A percentile compares a stretch with the other conserved stretches of the same genome.
Evolutionary conservation across 192 early-diverging fungal species (phyloP).

Genomic region (Ramicandelaber brevisporus): DNA sequence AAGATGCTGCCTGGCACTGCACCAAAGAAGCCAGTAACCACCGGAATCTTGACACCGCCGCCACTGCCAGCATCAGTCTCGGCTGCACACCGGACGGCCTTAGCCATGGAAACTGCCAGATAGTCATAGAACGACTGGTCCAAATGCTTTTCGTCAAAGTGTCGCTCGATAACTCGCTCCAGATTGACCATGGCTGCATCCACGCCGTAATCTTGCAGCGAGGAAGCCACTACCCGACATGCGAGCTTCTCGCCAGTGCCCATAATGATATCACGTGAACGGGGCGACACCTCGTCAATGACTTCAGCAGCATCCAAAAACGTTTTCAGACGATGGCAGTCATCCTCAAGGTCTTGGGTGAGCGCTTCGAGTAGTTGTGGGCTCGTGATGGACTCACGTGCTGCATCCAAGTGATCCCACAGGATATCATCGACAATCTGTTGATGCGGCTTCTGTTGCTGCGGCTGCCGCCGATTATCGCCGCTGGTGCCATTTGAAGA

Average conservation of each 20-base stretch:
- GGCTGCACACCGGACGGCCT: too few species aligned
- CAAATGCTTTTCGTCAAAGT: constrained; percentile 52
- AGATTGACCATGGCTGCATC: constrained; percentile 66
- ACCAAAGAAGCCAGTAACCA: constrained; percentile 96
- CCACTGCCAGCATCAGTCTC: too few species aligned
- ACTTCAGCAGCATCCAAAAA: constrained; percentile 88
- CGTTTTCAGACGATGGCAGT: constrained; percentile 47
- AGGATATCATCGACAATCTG: constrained; percentile 65
- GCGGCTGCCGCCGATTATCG: too few species aligned
- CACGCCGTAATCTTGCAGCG: constrained; percentile 54
- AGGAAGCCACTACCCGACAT: constrained; percentile 63
- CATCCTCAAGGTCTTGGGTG: constrained; percentile 36
- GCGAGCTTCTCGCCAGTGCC: constrained; percentile 85
- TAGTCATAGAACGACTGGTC: constrained; percentile 97
- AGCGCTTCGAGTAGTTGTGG: constrained; percentile 20
- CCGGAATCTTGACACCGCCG: constrained; percentile 46
- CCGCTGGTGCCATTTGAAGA: too few species aligned
- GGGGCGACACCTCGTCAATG: constrained; percentile 90
- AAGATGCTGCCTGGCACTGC: constrained; percentile 83
- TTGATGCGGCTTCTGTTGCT: constrained; percentile 24
- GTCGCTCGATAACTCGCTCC: constrained; percentile 54
- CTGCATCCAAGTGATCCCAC: constrained; percentile 48
- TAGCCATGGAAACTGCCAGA: constrained; percentile 36
- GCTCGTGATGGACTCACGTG: constrained; percentile 22
- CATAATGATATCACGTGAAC: constrained; percentile 85